Evolutionary conservation across 139 green algal genomes (phyloP).

Genomic region (Chlorella sp.): DNA sequence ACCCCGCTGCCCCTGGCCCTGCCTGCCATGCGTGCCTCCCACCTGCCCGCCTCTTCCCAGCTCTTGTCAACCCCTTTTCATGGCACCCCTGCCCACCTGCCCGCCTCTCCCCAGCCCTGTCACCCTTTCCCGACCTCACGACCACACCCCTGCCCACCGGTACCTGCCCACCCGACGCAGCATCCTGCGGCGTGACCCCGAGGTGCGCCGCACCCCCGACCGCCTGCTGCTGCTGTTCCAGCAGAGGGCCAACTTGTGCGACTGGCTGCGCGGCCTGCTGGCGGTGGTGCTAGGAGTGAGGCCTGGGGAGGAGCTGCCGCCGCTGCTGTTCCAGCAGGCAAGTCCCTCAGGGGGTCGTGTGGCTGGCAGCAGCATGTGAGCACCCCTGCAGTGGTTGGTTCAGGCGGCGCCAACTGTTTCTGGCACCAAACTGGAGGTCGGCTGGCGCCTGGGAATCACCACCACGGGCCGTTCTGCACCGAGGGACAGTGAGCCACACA

Average conservation of each 20-base stretch:
- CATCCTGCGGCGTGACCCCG: background rate
- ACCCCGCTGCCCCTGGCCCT: too few relatives aligned
- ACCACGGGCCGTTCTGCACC: too few relatives aligned
- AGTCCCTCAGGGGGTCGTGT: background rate
- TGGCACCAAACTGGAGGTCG: too few relatives aligned
- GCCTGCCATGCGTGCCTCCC: too few relatives aligned
- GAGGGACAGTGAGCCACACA: too few relatives aligned
- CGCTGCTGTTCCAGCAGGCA: slow-evolving; percentile 3
- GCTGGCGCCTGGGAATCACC: too few relatives aligned
- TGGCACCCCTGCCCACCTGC: too few relatives aligned
- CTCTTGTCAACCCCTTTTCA: too few relatives aligned
- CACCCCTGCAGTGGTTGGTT: background rate
- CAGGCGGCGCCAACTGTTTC: too few relatives aligned
- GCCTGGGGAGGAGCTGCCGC: slow-evolving; percentile 13
- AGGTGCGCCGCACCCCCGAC: slow-evolving; percentile 8
- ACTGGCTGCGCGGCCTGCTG: background rate
- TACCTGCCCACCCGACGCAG: background rate
- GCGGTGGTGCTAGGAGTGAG: slow-evolving; percentile 7
- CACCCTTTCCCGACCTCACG: too few relatives aligned
- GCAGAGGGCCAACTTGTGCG: slow-evolving; percentile 11
- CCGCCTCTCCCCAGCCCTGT: too few relatives aligned
- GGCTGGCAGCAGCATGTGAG: background rate
- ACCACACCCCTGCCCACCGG: too few relatives aligned
- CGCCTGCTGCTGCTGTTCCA: slow-evolving; percentile 15
- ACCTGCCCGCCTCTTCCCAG: background rate